Percentiles rank a stretch among this genome's conserved stretches.
Conservation (phyloP, 1,284 basidiomycete species). For the Trichosporon faecale region DNA sequence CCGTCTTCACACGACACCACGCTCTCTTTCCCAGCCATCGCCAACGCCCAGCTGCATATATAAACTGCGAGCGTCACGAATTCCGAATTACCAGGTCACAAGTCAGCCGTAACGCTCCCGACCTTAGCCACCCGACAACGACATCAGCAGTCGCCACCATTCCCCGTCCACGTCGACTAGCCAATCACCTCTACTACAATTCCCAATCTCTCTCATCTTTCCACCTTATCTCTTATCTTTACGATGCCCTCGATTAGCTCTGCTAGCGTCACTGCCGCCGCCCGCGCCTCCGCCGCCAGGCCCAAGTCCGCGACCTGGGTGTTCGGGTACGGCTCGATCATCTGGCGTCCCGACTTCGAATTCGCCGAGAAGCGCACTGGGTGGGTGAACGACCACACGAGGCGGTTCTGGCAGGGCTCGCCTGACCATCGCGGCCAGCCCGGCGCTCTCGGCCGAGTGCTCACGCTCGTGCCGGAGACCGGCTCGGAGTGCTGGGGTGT, state of each 20-base stretch:
- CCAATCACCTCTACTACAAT: not conserved
- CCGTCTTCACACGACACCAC: not conserved
- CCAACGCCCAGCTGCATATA: not conserved
- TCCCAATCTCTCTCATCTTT: not conserved
- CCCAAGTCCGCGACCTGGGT: conserved; percentile 16
- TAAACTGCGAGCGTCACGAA: not conserved
- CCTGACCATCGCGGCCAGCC: conserved; percentile 50
- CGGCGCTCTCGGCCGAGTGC: conserved; percentile 43
- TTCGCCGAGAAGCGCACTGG: conserved; percentile 16
- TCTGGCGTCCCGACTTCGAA: conserved; percentile 27
- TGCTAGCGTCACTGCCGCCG: not conserved
- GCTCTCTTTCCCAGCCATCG: not conserved
- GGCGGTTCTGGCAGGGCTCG: conserved; percentile 49
- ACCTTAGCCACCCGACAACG: not conserved
- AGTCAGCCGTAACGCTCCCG: not conserved
- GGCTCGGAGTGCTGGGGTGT: conserved; percentile 24
- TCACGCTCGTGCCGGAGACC: conserved; percentile 39
- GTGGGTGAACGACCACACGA: conserved; percentile 56
- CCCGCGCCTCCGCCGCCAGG: not conserved
- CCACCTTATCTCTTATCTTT: not conserved
- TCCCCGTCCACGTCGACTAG: not conserved
- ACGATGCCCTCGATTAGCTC: not conserved
- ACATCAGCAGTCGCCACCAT: not conserved
- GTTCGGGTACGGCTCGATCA: conserved; percentile 25
- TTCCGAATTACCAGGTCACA: conserved; percentile 8